Base-by-base conservation (phyloP, 2,329 filamentous ascomycete genomes). In the Colletotrichum tamarilloi region DNA sequence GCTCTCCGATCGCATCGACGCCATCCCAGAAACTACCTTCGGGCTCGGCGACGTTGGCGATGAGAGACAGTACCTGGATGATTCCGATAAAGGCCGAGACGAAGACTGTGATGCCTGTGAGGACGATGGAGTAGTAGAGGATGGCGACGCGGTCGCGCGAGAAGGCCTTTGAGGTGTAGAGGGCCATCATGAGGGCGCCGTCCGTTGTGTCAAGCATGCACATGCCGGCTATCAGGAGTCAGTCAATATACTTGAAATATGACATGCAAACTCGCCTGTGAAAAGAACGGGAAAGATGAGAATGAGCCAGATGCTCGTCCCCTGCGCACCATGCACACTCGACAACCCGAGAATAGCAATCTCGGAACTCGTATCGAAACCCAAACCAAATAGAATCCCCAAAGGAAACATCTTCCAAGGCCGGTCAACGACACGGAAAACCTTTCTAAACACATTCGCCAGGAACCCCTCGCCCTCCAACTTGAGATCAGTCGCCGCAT, bases 391-490 rank as follows among this genome's bases (percentile, higher is more conserved):
- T 5, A 98, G 85, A 0, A 98, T 88, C 0, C 96, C 96, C 0
- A 98, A 85, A 0, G 95, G 95, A 77, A 97, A 97, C 95, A 98
- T 98, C 82, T 98, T 98, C 96, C 96, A 98, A 0, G 94, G 93
- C 5, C 89, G 84, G 77, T 93, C 90, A 38, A 93, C 87, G 28
- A 97, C 85, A 55, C 90, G 91, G 83, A 98, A 98, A 74, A 97
- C 87, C 74, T 87, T 90, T 71, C 93, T 91, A 66, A 98, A 90
- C 1, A 97, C 80, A 1, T 86, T 85, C 30, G 93, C 92, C 52
- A 98, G 83, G 67, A 95, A 90, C 0, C 96, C 96, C 0, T 90
- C 92, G 0, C 94, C 94, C 76, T 96, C 92, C 16, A 97, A 88
- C 73, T 92, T 89, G 79, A 94, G 89, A 42, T 90, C 86, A 65